phyloP scores from a whole-genome alignment of 306 rosid genomes.

The Coriaria nepalensis region DNA sequence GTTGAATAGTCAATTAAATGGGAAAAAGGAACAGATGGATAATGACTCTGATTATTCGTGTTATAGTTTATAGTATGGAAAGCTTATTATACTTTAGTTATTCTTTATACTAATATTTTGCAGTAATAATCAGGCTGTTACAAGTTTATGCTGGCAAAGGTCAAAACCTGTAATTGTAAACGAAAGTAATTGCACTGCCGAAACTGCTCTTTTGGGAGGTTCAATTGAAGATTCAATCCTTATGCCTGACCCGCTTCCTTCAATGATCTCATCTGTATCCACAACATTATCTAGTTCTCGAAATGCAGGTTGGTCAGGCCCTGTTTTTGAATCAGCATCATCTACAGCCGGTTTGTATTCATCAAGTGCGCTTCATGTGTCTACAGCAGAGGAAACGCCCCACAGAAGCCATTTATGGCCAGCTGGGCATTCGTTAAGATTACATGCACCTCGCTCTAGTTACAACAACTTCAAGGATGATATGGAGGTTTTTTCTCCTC shows the following conservation, averaged over 20 bases:
- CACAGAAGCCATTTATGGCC: conserved; percentile 63
- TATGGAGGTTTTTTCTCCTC: conserved; percentile 97
- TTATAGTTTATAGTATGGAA: background rate
- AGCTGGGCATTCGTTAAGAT: conserved; percentile 56
- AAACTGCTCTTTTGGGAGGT: conserved; percentile 81
- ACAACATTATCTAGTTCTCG: conserved; percentile 44
- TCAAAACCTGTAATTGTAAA: conserved; percentile 80
- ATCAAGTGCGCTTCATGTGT: conserved; percentile 31
- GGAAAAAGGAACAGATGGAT: too few species aligned
- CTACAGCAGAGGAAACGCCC: conserved; percentile 72
- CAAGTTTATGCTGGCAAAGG: conserved; percentile 98
- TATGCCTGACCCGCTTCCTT: conserved; percentile 98
- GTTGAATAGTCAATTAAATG: too few species aligned
- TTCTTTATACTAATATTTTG: conserved; percentile 16
- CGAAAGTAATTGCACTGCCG: conserved; percentile 63
- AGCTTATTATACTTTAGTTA: conserved; percentile 2
- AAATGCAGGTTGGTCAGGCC: conserved; percentile 52
- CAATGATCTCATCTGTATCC: conserved; percentile 58
- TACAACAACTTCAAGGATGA: conserved; percentile 88
- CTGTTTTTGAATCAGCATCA: conserved; percentile 40
- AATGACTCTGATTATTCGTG: background rate
- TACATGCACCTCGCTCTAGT: conserved; percentile 71
- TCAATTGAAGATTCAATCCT: conserved; percentile 86
- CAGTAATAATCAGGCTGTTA: conserved; percentile 63
- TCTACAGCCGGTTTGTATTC: conserved; percentile 34